Evolutionary conservation across 441 rosid species (phyloP).

Genomic region (Manihot esculenta): DNA sequence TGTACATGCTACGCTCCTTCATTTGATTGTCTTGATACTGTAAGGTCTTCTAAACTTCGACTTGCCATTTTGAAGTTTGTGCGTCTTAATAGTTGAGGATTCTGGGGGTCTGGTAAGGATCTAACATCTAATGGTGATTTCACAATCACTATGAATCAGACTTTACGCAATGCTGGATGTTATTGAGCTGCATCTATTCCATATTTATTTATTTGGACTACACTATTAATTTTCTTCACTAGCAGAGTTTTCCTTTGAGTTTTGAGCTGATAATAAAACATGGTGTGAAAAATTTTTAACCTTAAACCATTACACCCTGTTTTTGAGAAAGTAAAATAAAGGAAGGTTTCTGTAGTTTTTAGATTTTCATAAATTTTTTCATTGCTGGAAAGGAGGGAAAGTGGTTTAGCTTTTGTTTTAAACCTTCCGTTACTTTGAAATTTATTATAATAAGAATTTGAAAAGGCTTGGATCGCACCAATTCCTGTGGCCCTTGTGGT

Average conservation of each 20-base stretch:
- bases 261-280: not conserved
- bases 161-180: not conserved
- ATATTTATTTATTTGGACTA: not conserved
- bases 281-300: too few relatives aligned
- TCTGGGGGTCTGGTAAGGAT: not conserved
- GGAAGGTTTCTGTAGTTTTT: too few relatives aligned
- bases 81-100: not conserved
- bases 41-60: not conserved
- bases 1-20: conserved; percentile 2
- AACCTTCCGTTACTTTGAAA: too few relatives aligned
- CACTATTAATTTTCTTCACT: too few relatives aligned
- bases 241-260: not conserved
- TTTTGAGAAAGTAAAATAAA: too few relatives aligned
- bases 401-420: too few relatives aligned
- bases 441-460: too few relatives aligned
- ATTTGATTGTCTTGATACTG: not conserved
- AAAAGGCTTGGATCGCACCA: too few relatives aligned
- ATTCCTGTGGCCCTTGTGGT: too few relatives aligned
- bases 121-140: not conserved
- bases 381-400: too few relatives aligned
- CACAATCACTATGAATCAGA: not conserved
- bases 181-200: not conserved
- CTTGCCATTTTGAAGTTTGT: not conserved
- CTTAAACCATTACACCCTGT: too few relatives aligned
- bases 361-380: too few relatives aligned